These are phyloP conservation scores for Fusarium heterosporum DNA, from an alignment of 2,329 filamentous ascomycete species.

Conservation along the genomic window DNA sequence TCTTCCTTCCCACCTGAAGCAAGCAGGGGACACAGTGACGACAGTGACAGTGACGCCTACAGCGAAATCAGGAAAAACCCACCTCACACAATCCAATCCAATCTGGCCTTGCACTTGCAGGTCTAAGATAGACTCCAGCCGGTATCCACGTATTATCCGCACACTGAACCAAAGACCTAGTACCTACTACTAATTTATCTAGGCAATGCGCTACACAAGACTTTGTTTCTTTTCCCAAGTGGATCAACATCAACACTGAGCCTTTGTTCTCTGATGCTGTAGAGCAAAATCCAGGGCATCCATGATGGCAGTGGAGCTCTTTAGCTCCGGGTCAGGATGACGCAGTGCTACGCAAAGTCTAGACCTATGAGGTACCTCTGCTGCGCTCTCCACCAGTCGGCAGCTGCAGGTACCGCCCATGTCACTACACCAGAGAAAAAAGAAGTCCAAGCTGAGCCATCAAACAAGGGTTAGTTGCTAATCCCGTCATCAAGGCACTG, in stretches of 20 bases:
- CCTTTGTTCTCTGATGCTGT: conserved; percentile 29
- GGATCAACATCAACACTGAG: background rate
- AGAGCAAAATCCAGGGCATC: conserved; percentile 29
- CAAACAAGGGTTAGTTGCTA: conserved; percentile 18
- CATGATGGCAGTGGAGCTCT: conserved; percentile 38
- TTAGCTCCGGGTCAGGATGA: conserved; percentile 37
- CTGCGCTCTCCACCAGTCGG: background rate
- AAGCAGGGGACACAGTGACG: conserved; percentile 31
- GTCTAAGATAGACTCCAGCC: background rate
- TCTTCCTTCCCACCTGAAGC: background rate
- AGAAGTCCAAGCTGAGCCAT: conserved; percentile 31
- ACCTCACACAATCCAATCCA: conserved; percentile 4
- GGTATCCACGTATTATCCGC: conserved; percentile 9
- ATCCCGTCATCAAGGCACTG: conserved; percentile 36
- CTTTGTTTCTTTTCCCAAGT: background rate
- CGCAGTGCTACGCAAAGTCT: conserved; percentile 30
- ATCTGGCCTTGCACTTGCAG: background rate
- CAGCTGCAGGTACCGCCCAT: conserved; percentile 30
- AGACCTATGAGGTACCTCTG: conserved; percentile 29
- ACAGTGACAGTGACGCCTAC: conserved; percentile 39
- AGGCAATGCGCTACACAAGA: background rate
- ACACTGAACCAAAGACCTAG: background rate
- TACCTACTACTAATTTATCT: background rate
- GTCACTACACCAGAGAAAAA: conserved; percentile 13
- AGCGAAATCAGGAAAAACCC: conserved; percentile 22